Conservation (phyloP, 495 filamentous ascomycete genomes). For the Lophiotrema nucula region DNA sequence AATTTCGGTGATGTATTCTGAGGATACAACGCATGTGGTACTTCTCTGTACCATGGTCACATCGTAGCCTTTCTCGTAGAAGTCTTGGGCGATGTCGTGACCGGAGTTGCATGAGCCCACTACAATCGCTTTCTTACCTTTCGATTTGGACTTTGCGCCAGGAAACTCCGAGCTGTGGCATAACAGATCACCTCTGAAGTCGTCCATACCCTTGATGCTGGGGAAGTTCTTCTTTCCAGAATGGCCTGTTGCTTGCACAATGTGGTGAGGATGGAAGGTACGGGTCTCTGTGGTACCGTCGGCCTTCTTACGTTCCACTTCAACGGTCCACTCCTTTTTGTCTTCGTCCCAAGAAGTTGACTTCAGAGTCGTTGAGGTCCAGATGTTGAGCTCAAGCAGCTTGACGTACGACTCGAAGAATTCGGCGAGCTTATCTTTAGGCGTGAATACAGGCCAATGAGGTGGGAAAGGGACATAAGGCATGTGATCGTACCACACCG, state of each 20-base stretch:
- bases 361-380: slow-evolving; percentile 58
- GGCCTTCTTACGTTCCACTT: slow-evolving; percentile 45
- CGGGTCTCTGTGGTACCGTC: slow-evolving; percentile 53
- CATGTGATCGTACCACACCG: slow-evolving; percentile 74
- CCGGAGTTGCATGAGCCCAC: slow-evolving; percentile 79
- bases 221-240: slow-evolving; percentile 69
- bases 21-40: slow-evolving; percentile 66
- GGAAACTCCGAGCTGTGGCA: slow-evolving; percentile 71
- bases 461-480: slow-evolving; percentile 70
- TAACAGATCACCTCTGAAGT: slow-evolving; percentile 57
- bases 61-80: slow-evolving; percentile 74
- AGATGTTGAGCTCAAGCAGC: slow-evolving; percentile 74
- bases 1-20: slow-evolving; percentile 23
- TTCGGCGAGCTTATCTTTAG: slow-evolving; percentile 78
- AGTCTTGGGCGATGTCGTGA: slow-evolving; percentile 83
- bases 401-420: slow-evolving; percentile 75
- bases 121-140: slow-evolving; percentile 68
- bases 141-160: slow-evolving; percentile 41
- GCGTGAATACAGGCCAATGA: slow-evolving; percentile 57
- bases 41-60: slow-evolving; percentile 83
- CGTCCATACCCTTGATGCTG: slow-evolving; percentile 58
- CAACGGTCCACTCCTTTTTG: slow-evolving; percentile 60
- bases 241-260: slow-evolving; percentile 72
- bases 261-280: slow-evolving; percentile 60
- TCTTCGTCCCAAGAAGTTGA: slow-evolving; percentile 54